Base-by-base conservation (phyloP, 2,329 filamentous ascomycete species). In the Trichoderma breve region DNA sequence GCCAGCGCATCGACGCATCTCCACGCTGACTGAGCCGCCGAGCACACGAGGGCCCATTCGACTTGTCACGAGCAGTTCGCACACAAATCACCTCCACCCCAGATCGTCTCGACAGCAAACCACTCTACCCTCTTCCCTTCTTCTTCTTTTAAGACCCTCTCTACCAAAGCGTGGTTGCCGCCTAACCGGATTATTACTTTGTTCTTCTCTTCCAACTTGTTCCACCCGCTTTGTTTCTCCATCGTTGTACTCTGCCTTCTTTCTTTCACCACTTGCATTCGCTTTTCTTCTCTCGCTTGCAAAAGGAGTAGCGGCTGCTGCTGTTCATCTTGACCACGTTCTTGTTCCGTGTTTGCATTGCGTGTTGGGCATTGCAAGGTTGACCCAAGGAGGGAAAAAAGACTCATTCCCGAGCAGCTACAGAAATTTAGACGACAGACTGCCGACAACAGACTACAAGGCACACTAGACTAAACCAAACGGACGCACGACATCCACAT, bases 1-100 rank as follows among this genome's bases (percentile, higher is more conserved):
- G 57, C 67, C 58, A 70, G 58, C 67, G 57, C 67, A 70, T 70
- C 67, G 57, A 63, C 67, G 55, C 66, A 53, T 36, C 39, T 70
- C 58, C 58, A 63, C 67, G 67, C 58, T 67, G 64, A 67, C 64
- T 67, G 64, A 67, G 30, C 57, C 67, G 55, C 58, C 67, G 66
- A 70, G 43, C 9, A 51, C 7, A 63, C 57, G 43, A 70, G 39
- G 67, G 58, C 43, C 67, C 67, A 60, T 34, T 60, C 57, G 51
- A 57, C 47, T 68, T 68, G 55, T 69, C 53, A 51, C 66, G 53
- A 69, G 66, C 26, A 51, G 53, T 69, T 69, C 66, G 66, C 66
- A 69, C 65, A 69, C 66, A 47, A 68, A 68, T 14, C 36, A 43
- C 34, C 32, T 18, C 18, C 64, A 5, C 18, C 62, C 39, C 62